Base-by-base conservation (phyloP, 257 asterid genomes). In the Lavandula angustifolia region DNA sequence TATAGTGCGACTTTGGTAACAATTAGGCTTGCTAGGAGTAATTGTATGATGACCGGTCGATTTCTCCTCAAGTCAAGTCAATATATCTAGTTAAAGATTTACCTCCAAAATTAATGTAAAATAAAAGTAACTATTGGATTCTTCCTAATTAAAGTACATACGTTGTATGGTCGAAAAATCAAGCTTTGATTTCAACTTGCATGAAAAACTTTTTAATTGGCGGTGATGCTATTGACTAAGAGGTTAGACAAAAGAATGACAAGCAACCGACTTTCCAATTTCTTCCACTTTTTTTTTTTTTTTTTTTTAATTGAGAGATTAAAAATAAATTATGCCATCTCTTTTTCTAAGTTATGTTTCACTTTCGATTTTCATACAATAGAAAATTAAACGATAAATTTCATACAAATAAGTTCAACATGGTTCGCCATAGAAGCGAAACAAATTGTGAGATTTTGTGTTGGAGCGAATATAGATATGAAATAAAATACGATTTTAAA, bases 141-240 rank as follows among this genome's bases (percentile, higher is more conserved):
- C 11, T 31, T 7, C 34, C 17, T 16, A 22, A 22, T 22, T 22
- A 22, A 22, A 22, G 5, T 32, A 33, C 3, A 33, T 33, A 33
- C 8, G 10, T 27, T 18, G 14, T 33, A 22, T 75, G 54, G 72
- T 56, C 11, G 69, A 56, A 2, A 32, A 34, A 33, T 2, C 6
- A 13, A 33, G 33, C 43, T 12, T 32, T 54, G 18, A 3, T 22
- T 27, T 10, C 1, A 35, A 8, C 33, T 13, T 13, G 4, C 3
- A 3, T 3, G 4, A 12, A 54, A n/a, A 10, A 7, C 17, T 29
- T 54, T 54, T 33, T n/a, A 54, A 54, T 37, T 3, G 11, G n/a
- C 10, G 27, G 17, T 42, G 75, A 51, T 52, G 33, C 51, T 22
- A 22, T 52, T 43, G 22, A 70, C 37, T 71, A 32, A 63, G 41